phyloP scores from a whole-genome alignment of 768 basidiomycete species.

The Rhizopogon salebrosus region DNA sequence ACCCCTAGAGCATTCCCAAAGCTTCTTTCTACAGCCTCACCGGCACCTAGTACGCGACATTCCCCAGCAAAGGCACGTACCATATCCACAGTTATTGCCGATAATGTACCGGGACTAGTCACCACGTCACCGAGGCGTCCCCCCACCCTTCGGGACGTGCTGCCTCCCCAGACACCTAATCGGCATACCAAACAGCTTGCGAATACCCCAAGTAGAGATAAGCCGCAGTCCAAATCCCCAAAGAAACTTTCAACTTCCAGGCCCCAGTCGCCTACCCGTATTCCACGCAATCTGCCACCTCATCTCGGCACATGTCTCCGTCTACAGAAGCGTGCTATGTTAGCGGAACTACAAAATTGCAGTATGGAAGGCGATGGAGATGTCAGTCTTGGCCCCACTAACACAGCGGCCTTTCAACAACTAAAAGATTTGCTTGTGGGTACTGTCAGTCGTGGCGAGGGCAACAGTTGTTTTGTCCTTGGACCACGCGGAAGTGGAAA shows the following conservation, averaged over 20 bases:
- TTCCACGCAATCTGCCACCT: constrained; percentile 28
- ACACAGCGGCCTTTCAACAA: constrained; percentile 49
- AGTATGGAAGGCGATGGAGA: constrained; percentile 23
- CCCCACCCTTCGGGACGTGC: constrained; percentile 12
- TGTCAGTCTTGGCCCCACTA: constrained; percentile 34
- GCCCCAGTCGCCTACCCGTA: constrained; percentile 14
- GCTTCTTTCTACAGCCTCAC: constrained; percentile 8
- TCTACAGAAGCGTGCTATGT: constrained; percentile 53
- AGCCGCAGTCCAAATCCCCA: constrained; percentile 7
- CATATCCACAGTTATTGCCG: constrained; percentile 14
- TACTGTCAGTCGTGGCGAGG: constrained; percentile 76
- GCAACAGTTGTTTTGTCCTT: constrained; percentile 86
- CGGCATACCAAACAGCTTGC: constrained; percentile 7
- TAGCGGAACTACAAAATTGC: constrained; percentile 38
- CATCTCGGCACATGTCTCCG: constrained; percentile 43
- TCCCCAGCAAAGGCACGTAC: constrained; percentile 4
- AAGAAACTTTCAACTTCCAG: constrained; percentile 7
- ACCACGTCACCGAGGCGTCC: background rate
- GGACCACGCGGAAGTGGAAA: constrained; percentile 88
- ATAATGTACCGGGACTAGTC: background rate
- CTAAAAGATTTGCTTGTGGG: constrained; percentile 64
- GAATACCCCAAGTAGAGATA: constrained; percentile 13
- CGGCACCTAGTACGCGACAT: background rate
- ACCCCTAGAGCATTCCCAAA: constrained; percentile 17
- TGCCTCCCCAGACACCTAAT: constrained; percentile 11